phyloP scores from a whole-genome alignment of 2,329 filamentous ascomycete genomes.

The Chaetothyriales sp. region DNA sequence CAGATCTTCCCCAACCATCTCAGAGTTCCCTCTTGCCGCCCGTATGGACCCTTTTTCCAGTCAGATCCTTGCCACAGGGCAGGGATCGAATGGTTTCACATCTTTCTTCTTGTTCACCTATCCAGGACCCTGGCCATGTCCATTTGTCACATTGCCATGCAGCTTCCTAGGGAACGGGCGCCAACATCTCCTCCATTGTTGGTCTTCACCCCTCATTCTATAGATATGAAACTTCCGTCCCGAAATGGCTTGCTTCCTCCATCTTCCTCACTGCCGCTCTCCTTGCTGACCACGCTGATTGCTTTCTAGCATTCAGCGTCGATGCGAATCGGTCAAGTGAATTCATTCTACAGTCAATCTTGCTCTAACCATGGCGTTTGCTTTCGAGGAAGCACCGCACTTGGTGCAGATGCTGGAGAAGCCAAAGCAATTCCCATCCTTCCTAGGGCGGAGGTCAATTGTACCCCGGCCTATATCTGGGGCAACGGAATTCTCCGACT shows the following conservation, averaged over 20 bases:
- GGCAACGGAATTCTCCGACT: constrained; percentile 25
- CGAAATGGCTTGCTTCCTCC: not conserved
- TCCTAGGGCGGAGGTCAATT: constrained; percentile 10
- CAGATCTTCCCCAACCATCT: not conserved
- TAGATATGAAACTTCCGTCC: not conserved
- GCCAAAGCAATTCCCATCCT: constrained; percentile 7
- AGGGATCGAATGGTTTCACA: constrained; percentile 11
- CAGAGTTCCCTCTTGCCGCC: constrained; percentile 1
- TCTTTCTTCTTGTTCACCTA: constrained; percentile 10
- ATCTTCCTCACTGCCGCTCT: not conserved
- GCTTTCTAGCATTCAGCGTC: not conserved
- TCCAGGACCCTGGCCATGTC: constrained; percentile 8
- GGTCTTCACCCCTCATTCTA: not conserved
- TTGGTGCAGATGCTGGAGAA: constrained; percentile 14
- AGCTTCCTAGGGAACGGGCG: not conserved
- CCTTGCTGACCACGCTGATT: not conserved
- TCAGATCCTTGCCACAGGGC: constrained; percentile 4
- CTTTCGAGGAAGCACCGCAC: not conserved
- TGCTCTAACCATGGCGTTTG: not conserved
- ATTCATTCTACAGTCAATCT: not conserved
- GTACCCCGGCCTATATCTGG: constrained; percentile 21
- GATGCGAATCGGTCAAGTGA: not conserved
- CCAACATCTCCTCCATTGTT: not conserved
- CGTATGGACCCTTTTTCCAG: not conserved
- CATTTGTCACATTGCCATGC: not conserved